Conservation (phyloP, 2,329 filamentous ascomycete genomes). For the Verticillium nubilum region DNA sequence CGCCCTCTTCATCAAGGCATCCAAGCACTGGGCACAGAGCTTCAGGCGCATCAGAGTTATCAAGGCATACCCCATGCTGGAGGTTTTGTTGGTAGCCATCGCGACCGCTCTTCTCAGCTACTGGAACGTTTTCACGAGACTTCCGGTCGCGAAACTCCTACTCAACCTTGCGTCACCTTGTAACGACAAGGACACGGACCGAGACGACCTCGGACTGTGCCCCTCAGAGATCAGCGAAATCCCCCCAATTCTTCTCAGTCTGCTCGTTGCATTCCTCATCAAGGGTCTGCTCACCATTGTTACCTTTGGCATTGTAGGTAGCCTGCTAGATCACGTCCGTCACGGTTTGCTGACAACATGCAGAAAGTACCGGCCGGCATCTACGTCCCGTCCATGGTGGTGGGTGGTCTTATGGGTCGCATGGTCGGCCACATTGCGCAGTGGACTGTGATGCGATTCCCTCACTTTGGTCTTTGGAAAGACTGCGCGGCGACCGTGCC, state of each 20-base stretch:
- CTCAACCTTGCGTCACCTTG: constrained; percentile 90
- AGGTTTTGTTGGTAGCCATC: constrained; percentile 82
- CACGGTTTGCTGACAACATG: not conserved
- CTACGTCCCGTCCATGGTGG: constrained; percentile 98
- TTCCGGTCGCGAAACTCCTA: constrained; percentile 85
- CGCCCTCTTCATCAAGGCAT: constrained; percentile 95
- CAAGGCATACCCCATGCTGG: constrained; percentile 77
- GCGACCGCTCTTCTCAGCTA: constrained; percentile 82
- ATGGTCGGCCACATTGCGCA: constrained; percentile 83
- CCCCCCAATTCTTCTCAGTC: constrained; percentile 64
- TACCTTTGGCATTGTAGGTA: constrained; percentile 78
- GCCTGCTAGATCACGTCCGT: not conserved
- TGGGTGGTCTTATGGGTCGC: constrained; percentile 86
- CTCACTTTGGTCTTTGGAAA: constrained; percentile 67
- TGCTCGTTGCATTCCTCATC: constrained; percentile 77
- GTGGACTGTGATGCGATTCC: constrained; percentile 69
- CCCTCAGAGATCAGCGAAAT: constrained; percentile 69
- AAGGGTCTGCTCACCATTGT: constrained; percentile 85
- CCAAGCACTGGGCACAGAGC: constrained; percentile 78
- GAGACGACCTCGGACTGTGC: constrained; percentile 70
- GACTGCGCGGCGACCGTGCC: constrained; percentile 65
- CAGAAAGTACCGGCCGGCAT: constrained; percentile 92
- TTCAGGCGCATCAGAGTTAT: constrained; percentile 79
- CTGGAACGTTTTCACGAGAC: constrained; percentile 87
- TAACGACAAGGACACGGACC: constrained; percentile 58